Percentiles rank a stretch among this genome's conserved stretches.
Conservation (phyloP, 176 grass and related monocot genomes). For the Tuctoria greenei region DNA sequence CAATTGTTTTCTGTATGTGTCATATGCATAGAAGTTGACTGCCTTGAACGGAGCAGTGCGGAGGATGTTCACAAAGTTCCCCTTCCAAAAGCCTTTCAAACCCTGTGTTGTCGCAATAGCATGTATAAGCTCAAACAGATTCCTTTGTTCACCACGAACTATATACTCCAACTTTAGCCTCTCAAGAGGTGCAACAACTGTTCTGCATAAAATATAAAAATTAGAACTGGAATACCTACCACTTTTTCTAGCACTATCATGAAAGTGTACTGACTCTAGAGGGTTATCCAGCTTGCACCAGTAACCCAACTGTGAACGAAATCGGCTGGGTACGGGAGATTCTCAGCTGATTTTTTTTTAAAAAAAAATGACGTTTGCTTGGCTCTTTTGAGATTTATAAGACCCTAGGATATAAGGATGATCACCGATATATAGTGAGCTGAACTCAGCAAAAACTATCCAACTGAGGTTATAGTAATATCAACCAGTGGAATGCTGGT, state of each 20-base stretch:
- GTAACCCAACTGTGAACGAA: not conserved
- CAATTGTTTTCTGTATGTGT: conserved; percentile 83
- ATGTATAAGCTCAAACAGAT: conserved; percentile 82
- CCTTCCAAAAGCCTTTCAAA: conserved; percentile 96
- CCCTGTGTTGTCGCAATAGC: conserved; percentile 79
- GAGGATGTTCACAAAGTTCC: conserved; percentile 94
- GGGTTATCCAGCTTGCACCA: not conserved
- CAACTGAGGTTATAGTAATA: not conserved
- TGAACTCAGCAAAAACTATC: not conserved
- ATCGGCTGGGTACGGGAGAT: not conserved
- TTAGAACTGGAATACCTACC: conserved; percentile 23
- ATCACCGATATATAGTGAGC: not conserved
- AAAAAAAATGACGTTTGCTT: not conserved
- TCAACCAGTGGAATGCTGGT: not conserved
- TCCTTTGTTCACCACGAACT: conserved; percentile 85
- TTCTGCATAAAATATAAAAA: conserved; percentile 56
- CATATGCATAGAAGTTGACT: conserved; percentile 96
- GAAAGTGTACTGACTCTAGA: not conserved
- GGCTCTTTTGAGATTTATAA: not conserved
- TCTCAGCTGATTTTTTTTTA: not conserved
- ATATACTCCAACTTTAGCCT: conserved; percentile 97
- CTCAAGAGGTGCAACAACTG: conserved; percentile 93
- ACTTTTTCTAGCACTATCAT: not conserved
- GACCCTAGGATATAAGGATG: not conserved
- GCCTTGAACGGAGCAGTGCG: conserved; percentile 98